Conservation (phyloP, 1,284 basidiomycete species). For the Apiotrichum gracile region DNA sequence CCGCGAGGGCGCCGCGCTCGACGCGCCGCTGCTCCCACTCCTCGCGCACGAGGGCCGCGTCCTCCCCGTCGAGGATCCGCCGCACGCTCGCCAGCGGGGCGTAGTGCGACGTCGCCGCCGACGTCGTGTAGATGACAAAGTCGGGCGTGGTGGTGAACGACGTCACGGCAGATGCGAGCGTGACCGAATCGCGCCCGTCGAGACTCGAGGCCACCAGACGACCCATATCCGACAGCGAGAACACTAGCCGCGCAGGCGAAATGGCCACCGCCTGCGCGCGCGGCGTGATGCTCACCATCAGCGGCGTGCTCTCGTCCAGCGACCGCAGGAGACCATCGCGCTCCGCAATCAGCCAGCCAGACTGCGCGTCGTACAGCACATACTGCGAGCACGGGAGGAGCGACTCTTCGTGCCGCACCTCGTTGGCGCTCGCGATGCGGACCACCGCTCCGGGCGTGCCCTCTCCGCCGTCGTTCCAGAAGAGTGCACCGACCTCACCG, state of each 20-base stretch:
- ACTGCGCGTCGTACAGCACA: conserved; percentile 25
- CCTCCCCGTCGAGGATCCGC: conserved; percentile 28
- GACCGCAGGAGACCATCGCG: conserved; percentile 19
- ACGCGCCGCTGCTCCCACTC: conserved; percentile 69
- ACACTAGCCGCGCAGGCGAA: conserved; percentile 47
- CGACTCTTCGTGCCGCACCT: not conserved
- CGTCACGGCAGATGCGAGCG: conserved; percentile 59
- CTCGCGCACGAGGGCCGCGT: conserved; percentile 26
- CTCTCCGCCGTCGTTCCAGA: conserved; percentile 11
- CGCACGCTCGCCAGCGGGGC: conserved; percentile 53
- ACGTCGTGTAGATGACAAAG: conserved; percentile 82
- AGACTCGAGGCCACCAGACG: conserved; percentile 55
- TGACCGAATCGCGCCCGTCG: conserved; percentile 37
- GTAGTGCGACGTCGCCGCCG: conserved; percentile 74
- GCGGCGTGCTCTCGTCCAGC: conserved; percentile 10
- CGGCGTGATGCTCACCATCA: conserved; percentile 21
- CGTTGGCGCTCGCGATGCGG: conserved; percentile 8
- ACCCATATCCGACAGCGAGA: conserved; percentile 63
- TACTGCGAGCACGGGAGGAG: conserved; percentile 19
- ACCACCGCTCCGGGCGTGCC: conserved; percentile 2
- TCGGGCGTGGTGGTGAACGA: conserved; percentile 75
- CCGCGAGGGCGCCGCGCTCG: conserved; percentile 79
- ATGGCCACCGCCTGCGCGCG: conserved; percentile 18
- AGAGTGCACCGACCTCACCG: conserved; percentile 29
- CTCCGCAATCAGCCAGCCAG: conserved; percentile 28